Evolutionary conservation across 768 basidiomycete genomes (phyloP).

Genomic region (Fistulinella prunicolor): DNA sequence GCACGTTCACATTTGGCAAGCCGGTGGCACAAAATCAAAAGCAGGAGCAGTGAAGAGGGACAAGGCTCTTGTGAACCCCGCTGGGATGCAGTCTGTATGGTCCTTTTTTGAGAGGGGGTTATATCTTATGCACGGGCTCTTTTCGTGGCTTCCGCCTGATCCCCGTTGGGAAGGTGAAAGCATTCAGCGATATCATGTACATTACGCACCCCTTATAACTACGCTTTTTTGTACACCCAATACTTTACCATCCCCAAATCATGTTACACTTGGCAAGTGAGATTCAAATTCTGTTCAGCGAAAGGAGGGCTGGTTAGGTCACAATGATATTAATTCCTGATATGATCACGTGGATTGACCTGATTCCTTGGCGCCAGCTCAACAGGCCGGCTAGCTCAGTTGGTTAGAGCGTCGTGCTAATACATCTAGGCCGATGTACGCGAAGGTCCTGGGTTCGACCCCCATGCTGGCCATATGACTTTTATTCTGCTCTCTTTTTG

Average conservation of each 20-base stretch:
- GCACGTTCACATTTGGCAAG: slow-evolving; percentile 26
- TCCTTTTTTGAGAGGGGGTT: background rate
- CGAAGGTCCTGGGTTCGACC: slow-evolving; percentile 42
- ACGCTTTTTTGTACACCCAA: no score
- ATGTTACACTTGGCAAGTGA: no score
- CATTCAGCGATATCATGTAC: slow-evolving; percentile 11
- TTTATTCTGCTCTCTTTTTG: background rate
- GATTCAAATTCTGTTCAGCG: no score
- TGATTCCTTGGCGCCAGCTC: no score
- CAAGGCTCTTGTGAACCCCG: no score
- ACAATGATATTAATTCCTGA: no score
- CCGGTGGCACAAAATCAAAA: slow-evolving; percentile 30
- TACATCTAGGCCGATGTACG: slow-evolving; percentile 17
- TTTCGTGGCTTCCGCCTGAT: background rate
- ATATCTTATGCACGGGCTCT: background rate
- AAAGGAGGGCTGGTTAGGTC: no score
- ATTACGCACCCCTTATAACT: slow-evolving; percentile 6
- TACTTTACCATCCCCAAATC: no score
- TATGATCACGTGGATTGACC: no score
- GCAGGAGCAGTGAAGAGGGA: slow-evolving; percentile 29
- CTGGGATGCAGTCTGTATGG: no score
- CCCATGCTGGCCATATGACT: slow-evolving; percentile 36
- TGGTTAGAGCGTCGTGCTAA: slow-evolving; percentile 92
- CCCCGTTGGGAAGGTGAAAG: background rate
- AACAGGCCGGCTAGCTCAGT: slow-evolving; percentile 92